Evolutionary conservation across 1,284 basidiomycete species (phyloP).

Genomic region (Rhodotorula sp.): DNA sequence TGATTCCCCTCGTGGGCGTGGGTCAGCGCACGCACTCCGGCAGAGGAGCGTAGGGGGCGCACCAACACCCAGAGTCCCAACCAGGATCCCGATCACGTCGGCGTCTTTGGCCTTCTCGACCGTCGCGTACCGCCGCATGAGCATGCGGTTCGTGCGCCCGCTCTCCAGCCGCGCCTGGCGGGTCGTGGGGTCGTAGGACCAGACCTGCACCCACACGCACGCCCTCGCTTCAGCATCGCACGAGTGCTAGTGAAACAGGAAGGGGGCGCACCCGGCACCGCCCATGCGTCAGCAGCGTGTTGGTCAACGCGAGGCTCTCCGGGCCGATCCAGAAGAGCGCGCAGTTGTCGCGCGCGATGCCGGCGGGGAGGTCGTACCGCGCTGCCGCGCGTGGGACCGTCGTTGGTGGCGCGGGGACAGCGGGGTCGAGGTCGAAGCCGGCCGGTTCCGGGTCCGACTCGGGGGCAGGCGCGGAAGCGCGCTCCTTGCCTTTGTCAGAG

Average conservation of each 20-base stretch:
- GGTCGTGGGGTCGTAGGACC: constrained; percentile 71
- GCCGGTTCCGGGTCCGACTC: neutral
- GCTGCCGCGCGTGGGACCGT: constrained; percentile 31
- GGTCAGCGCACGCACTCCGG: rapidly evolving
- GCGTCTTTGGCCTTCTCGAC: constrained; percentile 89
- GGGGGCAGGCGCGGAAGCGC: neutral
- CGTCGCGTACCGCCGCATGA: constrained; percentile 87
- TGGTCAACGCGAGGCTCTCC: constrained; percentile 79
- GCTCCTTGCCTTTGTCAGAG: constrained; percentile 32
- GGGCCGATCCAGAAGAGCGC: constrained; percentile 78
- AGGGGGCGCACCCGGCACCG: constrained; percentile 47
- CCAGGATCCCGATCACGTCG: constrained; percentile 91
- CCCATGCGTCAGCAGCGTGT: constrained; percentile 78
- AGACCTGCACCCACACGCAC: constrained; percentile 64
- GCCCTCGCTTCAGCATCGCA: too few species aligned
- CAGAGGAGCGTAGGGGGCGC: constrained; percentile 47
- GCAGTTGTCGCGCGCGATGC: constrained; percentile 50
- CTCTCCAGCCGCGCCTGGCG: constrained; percentile 62
- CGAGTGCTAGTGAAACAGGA: neutral
- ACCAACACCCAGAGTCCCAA: constrained; percentile 92
- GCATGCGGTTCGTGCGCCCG: constrained; percentile 65
- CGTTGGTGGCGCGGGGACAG: constrained; percentile 37
- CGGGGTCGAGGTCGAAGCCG: constrained; percentile 23
- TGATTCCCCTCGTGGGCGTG: constrained; percentile 5
- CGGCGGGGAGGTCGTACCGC: constrained; percentile 41